These are phyloP conservation scores for Tanacetum coccineum DNA, from an alignment of 129 eudicot genomes.

Conservation along the genomic window DNA sequence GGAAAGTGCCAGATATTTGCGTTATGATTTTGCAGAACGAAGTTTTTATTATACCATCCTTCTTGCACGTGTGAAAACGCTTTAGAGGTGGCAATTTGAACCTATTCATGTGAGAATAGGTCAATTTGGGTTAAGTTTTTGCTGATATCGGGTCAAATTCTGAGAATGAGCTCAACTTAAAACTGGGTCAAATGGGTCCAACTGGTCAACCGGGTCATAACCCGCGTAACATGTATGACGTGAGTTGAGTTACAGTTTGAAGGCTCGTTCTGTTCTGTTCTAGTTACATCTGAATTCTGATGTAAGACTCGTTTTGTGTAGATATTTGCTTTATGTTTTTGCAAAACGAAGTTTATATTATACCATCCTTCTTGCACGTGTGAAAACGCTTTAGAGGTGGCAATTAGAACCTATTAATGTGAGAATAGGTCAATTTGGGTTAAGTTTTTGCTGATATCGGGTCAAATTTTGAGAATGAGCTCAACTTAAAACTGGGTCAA, in stretches of 20 bases:
- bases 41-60: neutral
- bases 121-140: neutral
- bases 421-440: neutral
- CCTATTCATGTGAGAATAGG: neutral
- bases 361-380: neutral
- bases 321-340: neutral
- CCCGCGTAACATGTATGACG: neutral
- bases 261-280: neutral
- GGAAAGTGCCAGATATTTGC: neutral
- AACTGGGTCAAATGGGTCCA: neutral
- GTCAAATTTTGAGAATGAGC: no score
- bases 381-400: neutral
- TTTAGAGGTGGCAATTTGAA: neutral
- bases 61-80: neutral
- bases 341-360: neutral
- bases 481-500: neutral
- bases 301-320: conserved; percentile 19
- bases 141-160: neutral
- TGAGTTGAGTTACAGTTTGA: neutral
- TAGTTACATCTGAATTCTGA: neutral
- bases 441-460: neutral
- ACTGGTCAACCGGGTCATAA: no score
- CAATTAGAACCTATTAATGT: no score
- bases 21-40: neutral
- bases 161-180: no score